phyloP scores from a whole-genome alignment of 345 rosid species.

The Eucalyptus pauciflora region DNA sequence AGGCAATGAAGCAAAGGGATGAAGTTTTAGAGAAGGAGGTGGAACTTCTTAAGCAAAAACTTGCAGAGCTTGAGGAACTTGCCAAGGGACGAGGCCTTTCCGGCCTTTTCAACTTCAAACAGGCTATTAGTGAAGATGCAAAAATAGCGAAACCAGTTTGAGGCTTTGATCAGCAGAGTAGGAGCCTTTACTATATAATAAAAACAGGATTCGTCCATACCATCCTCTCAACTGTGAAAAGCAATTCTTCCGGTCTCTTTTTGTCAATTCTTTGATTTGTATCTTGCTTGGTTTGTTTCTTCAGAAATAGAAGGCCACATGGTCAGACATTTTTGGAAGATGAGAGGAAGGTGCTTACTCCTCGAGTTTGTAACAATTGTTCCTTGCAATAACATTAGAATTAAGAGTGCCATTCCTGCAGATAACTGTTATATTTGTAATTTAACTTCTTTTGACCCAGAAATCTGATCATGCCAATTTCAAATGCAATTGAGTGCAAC shows the following conservation, averaged over 20 bases:
- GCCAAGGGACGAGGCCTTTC: constrained; percentile 54
- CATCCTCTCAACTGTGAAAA: not conserved
- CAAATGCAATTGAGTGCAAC: not conserved
- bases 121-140: constrained; percentile 3
- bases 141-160: constrained; percentile 24
- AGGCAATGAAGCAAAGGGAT: constrained; percentile 60
- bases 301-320: not conserved
- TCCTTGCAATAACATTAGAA: not conserved
- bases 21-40: constrained; percentile 49
- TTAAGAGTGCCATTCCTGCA: not conserved
- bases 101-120: constrained; percentile 46
- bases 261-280: not conserved
- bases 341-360: not conserved
- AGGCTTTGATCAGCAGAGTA: not conserved
- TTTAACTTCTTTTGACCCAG: not conserved
- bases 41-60: constrained; percentile 35
- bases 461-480: not conserved
- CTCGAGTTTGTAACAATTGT: not conserved
- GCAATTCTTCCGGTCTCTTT: not conserved
- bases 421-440: not conserved
- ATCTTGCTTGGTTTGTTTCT: not conserved
- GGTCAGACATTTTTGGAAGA: not conserved
- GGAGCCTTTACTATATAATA: not conserved
- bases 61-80: constrained; percentile 69
- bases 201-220: not conserved